These are phyloP conservation scores for Phialemoniopsis sp. DNA, from an alignment of 2,329 filamentous ascomycete genomes.

Conservation along the genomic window DNA sequence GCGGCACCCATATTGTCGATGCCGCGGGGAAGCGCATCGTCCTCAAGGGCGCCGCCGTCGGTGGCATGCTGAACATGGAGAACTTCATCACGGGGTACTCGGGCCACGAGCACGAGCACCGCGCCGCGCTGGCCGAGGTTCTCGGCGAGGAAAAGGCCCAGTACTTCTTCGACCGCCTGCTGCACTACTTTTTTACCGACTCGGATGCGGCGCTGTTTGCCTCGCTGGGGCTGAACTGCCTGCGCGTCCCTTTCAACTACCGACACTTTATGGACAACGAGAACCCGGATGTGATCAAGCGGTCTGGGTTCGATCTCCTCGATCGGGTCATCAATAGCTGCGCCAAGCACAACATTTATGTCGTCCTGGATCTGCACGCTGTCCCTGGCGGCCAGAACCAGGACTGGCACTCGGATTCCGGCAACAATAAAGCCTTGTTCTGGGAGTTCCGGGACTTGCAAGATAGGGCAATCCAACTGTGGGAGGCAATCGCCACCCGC, in stretches of 20 bases:
- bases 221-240: constrained; percentile 49
- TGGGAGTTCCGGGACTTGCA: constrained; percentile 38
- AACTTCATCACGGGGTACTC: constrained; percentile 58
- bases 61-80: constrained; percentile 18
- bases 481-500: constrained; percentile 29
- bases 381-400: constrained; percentile 36
- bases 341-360: constrained; percentile 30
- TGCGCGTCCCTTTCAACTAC: constrained; percentile 57
- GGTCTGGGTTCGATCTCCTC: constrained; percentile 39
- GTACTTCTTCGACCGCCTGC: constrained; percentile 47
- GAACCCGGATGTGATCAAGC: constrained; percentile 38
- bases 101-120: constrained; percentile 49
- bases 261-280: constrained; percentile 45
- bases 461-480: constrained; percentile 32
- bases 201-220: constrained; percentile 51
- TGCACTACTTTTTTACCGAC: constrained; percentile 52
- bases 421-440: constrained; percentile 29
- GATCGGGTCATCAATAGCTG: constrained; percentile 40
- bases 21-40: constrained; percentile 36
- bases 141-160: constrained; percentile 50
- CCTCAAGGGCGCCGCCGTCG: constrained; percentile 18
- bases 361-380: constrained; percentile 35
- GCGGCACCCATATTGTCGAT: constrained; percentile 35
- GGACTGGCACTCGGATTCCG: constrained; percentile 34
- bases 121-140: constrained; percentile 43